These are phyloP conservation scores for Neoascochyta sp. DNA, from an alignment of 2,329 filamentous ascomycete species.

Conservation along the genomic window DNA sequence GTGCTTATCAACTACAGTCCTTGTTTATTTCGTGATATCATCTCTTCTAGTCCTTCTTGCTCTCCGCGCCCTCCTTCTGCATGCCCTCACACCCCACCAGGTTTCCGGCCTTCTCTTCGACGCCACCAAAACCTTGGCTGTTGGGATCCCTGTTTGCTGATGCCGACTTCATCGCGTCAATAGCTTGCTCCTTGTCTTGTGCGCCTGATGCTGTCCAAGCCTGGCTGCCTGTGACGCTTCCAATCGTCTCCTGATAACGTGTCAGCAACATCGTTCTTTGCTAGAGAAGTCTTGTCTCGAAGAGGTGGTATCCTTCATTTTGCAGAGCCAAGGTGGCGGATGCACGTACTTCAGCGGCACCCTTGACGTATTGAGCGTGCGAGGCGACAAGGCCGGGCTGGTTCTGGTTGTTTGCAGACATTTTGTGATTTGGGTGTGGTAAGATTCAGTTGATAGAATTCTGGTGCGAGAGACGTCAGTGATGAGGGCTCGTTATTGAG, in stretches of 20 bases:
- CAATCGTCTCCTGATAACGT: slow-evolving; percentile 60
- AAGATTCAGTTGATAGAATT: background rate
- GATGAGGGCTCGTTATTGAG: background rate
- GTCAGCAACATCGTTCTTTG: slow-evolving; percentile 1
- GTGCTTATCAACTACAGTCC: too few species aligned
- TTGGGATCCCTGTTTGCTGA: slow-evolving; percentile 54
- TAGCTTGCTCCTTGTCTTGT: slow-evolving; percentile 60
- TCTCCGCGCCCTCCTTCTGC: slow-evolving; percentile 45
- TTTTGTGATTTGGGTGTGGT: slow-evolving; percentile 5
- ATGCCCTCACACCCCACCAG: slow-evolving; percentile 66
- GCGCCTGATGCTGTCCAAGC: slow-evolving; percentile 63
- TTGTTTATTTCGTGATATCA: too few species aligned
- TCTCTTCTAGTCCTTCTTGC: slow-evolving; percentile 20
- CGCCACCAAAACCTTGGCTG: slow-evolving; percentile 57
- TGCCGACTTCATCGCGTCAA: slow-evolving; percentile 61
- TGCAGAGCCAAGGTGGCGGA: too few species aligned
- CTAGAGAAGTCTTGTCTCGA: too few species aligned
- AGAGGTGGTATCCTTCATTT: too few species aligned
- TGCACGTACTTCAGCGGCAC: slow-evolving; percentile 57
- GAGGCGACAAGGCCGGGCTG: slow-evolving; percentile 59
- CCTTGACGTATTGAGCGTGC: slow-evolving; percentile 67
- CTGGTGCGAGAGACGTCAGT: background rate
- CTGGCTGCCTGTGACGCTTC: slow-evolving; percentile 58
- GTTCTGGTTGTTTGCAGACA: slow-evolving; percentile 27
- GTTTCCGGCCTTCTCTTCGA: slow-evolving; percentile 63